These are phyloP conservation scores for Sherardia arvensis DNA, from an alignment of 257 asterid genomes.

Conservation along the genomic window DNA sequence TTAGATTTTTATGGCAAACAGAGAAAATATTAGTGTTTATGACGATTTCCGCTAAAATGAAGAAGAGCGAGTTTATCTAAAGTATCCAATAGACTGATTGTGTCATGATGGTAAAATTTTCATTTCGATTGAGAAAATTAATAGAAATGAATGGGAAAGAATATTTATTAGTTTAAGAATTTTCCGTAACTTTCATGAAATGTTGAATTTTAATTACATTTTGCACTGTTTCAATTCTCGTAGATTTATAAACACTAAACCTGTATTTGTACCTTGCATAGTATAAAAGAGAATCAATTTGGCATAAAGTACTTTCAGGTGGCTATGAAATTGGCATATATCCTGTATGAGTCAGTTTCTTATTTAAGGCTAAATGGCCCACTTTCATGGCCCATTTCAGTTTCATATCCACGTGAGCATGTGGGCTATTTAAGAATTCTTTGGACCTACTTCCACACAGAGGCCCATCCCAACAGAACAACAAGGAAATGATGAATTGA, in stretches of 20 bases:
- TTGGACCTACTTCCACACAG: background rate
- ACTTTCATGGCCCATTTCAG: background rate
- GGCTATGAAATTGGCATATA: background rate
- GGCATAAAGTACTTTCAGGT: background rate
- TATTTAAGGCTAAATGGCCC: background rate
- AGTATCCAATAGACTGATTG: too few relatives aligned
- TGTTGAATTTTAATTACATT: too few relatives aligned
- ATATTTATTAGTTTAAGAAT: too few relatives aligned
- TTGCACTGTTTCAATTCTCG: background rate
- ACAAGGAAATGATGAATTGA: background rate
- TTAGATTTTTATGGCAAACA: too few relatives aligned
- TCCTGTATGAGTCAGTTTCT: background rate
- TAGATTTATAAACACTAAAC: too few relatives aligned
- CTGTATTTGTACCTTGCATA: background rate
- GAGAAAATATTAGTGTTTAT: too few relatives aligned
- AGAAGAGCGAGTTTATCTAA: too few relatives aligned
- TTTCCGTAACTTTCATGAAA: too few relatives aligned
- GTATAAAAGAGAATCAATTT: background rate
- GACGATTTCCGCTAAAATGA: too few relatives aligned
- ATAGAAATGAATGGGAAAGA: too few relatives aligned
- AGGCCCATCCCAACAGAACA: conserved; percentile 3
- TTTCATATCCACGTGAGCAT: background rate
- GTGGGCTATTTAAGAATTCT: background rate
- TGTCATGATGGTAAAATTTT: too few relatives aligned
- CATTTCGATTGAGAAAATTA: too few relatives aligned